Base-by-base conservation (phyloP, 1,284 basidiomycete genomes). In the Boletus smithii region DNA sequence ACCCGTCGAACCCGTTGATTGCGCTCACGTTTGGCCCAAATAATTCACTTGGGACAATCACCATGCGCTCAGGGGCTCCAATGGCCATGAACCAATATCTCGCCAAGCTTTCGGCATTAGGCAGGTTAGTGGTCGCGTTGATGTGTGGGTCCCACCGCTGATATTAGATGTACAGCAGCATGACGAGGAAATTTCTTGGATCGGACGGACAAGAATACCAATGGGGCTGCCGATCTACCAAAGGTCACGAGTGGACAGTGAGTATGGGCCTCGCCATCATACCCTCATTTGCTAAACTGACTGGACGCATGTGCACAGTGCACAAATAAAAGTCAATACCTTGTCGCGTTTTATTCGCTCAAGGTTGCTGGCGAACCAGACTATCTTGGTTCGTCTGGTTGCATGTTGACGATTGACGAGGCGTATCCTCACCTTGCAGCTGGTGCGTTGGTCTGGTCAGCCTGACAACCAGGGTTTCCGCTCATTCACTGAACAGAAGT, bases 321-420 rank as follows among this genome's bases (percentile, higher is more conserved):
- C 58, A 73, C 73, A 3, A 79, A 81, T 51, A 53, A 64, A 20
- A 71, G 58, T 34, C 73, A 73, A 18, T 74, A 76, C 42, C 63
- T 79, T 4, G 73, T 84, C 24, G 79, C 83, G 0, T 76, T 74
- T 50, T 85, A 84, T 60, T 75, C 71, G 56, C 69, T 80, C 48
- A 81, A 80, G 51, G 61, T 71, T 14, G 65, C 73, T 0, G 76
- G 75, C 22, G 81, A 83, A 56, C 79, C 80, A 4, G 69, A 71
- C 16, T 82, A 83, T 53, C 42, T 45, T 5, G 59, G 64, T 37
- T 81, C 80, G 0, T 81, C 80, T 5, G 80, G 81, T 3, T 80
- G 78, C 48, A 75, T 76, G 65, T 65, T 85, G 45, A 80, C 76
- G 23, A 72, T 85, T n/a, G 79, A 81, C 35, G 83, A 85, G 52